Percentiles rank a stretch among this genome's conserved stretches.
phyloP scores from a whole-genome alignment of 257 asterid genomes.

The Galeopsis tetrahit region DNA sequence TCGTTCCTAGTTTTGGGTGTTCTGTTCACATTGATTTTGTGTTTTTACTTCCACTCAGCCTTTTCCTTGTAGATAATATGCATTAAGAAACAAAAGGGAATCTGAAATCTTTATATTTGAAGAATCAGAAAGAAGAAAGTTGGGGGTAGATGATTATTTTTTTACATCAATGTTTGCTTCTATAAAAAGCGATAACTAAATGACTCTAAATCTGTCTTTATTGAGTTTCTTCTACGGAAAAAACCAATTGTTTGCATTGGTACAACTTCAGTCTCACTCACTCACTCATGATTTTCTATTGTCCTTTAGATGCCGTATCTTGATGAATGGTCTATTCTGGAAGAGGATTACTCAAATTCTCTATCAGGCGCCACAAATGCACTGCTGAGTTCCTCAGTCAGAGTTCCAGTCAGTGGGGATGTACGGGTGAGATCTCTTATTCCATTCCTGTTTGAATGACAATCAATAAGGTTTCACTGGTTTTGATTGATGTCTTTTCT shows the following conservation, averaged over 20 bases:
- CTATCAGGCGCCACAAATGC: constrained; percentile 56
- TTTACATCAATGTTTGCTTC: not conserved
- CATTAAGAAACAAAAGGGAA: not conserved
- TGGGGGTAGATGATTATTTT: not conserved
- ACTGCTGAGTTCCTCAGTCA: constrained; percentile 60
- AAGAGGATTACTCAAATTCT: constrained; percentile 60
- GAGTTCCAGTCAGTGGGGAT: constrained; percentile 67
- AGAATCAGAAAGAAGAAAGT: not conserved
- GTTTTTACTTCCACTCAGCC: not conserved
- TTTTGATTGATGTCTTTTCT: not conserved
- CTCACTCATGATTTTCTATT: not conserved
- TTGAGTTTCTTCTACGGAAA: not conserved
- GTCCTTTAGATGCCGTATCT: constrained; percentile 64
- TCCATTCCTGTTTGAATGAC: not conserved
- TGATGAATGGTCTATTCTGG: constrained; percentile 69
- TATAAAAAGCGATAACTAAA: not conserved
- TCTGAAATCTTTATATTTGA: not conserved
- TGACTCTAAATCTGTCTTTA: not conserved
- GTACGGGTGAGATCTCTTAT: constrained; percentile 55
- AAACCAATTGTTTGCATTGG: not conserved
- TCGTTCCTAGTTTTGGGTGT: not conserved
- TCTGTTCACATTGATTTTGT: not conserved
- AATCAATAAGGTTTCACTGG: not conserved
- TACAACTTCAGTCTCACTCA: not conserved
- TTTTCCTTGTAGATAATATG: not conserved